Evolutionary conservation across 2,329 filamentous ascomycete genomes (phyloP), one percentile per base, ranked within the genome.

Genomic region (Claviceps sp.): DNA sequence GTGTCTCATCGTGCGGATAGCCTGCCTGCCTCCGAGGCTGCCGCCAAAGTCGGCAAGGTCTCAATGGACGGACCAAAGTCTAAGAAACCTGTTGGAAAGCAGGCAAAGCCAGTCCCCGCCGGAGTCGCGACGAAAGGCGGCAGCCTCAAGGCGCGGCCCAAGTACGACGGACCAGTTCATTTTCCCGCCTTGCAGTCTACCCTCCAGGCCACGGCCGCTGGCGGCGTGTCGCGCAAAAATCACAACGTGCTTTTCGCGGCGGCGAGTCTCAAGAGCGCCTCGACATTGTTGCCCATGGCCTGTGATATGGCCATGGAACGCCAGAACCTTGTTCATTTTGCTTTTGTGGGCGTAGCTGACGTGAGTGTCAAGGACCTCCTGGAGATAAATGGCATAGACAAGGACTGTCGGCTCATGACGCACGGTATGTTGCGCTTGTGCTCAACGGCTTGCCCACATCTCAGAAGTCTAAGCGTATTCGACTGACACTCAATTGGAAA

Each of bases 201-300:
- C 3, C 70, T 95, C 42, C 77, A 82, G 43, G 74, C 71, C 13
- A 78, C 72, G 7, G 70, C 67, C 20, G 81, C 78, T 0, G 69
- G 70, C 26, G 82, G 82, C 4, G 66, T 67, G 48, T 70, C 70
- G 50, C 56, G 63, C 36, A 63, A 68, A 40, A 87, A 86, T 61
- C 77, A 77, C 49, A 89, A 89, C 60, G 76, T 95, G 16, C 67
- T 96, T 3, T 95, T 95, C 63, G 84, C 83, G 4, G 82, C 86
- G 3, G 83, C 87, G 0, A 89, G 77, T 55, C 68, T 94, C 49
- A 78, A 78, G 64, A 93, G 87, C 62, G 80, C 82, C 16, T 77
- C 87, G 0, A 77, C 78, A 36, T 65, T 96, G 50, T 70, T 95
- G 36, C 89, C 89, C 0, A 73, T 95, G 62, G 88, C 90, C 5